Base-by-base conservation (phyloP, 1,284 basidiomycete species). In the Cystobasidium pallidum region DNA sequence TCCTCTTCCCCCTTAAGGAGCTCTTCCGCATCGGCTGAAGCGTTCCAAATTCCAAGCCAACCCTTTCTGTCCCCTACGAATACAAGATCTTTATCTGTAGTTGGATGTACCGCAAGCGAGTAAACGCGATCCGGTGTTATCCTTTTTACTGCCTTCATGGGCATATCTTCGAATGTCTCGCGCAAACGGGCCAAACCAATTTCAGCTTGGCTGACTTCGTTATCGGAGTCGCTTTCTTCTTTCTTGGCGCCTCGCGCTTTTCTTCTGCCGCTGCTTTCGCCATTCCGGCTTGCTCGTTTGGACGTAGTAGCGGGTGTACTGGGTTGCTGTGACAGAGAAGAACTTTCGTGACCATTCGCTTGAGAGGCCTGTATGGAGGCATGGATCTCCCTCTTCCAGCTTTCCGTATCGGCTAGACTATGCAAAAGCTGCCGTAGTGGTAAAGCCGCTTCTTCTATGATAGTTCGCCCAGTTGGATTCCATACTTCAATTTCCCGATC, bases 31-130 rank as follows among this genome's bases (percentile, higher is more conserved):
- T 55, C 72, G 11, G 70, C 36, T 2, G 77, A 75, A 24, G 73
- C 75, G 43, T 80, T 82, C 80, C 77, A 83, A 72, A 83, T 80
- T 10, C 81, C 82, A 7, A 84, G 74, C 67, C 79, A 75, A 2
- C 83, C 83, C 6, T 79, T 75, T 75, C 83, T 83, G 74, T 83
- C 83, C 2, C 83, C 84, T 0, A 80, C 80, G 51, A 84, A 80
- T 8, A 83, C 77, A 13, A 84, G 73, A n/a, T 80, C 80, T 64
- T 82, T 82, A 0, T 76, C 78, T 47, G 66, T 74, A 17, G 81
- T 80, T 0, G 83, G 83, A 75, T 84, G 83, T 0, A 84, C 80
- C 6, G 76, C 76, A 79, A 84, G 82, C 36, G 79, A 80, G 77
- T 81, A 84, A 10, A 83, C 80, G 19, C 83, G 78, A 43, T 83